These are phyloP conservation scores for Trichoderma gracile DNA, from an alignment of 2,329 filamentous ascomycete genomes.

Conservation along the genomic window DNA sequence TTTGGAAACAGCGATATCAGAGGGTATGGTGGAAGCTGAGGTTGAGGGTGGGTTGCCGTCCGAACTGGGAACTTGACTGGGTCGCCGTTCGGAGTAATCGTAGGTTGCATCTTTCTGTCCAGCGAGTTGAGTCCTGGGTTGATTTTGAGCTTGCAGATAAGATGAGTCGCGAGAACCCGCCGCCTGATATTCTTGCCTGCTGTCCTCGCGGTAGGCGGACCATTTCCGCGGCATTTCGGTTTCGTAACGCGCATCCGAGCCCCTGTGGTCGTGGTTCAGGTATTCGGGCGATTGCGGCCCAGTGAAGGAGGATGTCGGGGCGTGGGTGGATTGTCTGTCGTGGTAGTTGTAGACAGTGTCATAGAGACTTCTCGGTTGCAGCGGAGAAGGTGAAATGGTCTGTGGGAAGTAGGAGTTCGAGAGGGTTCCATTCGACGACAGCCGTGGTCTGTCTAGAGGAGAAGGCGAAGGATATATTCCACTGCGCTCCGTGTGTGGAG, in stretches of 20 bases:
- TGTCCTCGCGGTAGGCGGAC: conserved; percentile 44
- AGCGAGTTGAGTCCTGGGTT: conserved; percentile 42
- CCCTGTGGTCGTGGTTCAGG: conserved; percentile 40
- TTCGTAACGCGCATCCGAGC: conserved; percentile 41
- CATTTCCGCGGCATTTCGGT: conserved; percentile 42
- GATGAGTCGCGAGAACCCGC: conserved; percentile 45
- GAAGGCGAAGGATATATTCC: conserved; percentile 46
- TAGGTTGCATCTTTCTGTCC: conserved; percentile 38
- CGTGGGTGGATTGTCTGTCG: conserved; percentile 41
- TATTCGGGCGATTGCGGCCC: conserved; percentile 49
- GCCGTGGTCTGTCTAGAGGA: conserved; percentile 49
- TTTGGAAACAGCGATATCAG: conserved; percentile 53
- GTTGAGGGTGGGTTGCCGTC: conserved; percentile 35
- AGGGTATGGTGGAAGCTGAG: conserved; percentile 34
- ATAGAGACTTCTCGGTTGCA: conserved; percentile 50
- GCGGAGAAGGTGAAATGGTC: conserved; percentile 38
- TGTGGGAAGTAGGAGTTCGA: conserved; percentile 51
- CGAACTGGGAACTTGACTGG: conserved; percentile 27
- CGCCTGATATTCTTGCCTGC: conserved; percentile 47
- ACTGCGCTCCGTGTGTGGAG: conserved; percentile 50
- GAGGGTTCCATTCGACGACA: conserved; percentile 42
- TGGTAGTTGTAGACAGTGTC: conserved; percentile 48
- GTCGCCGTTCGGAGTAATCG: conserved; percentile 35
- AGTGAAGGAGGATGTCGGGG: conserved; percentile 41
- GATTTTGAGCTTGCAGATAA: conserved; percentile 40